phyloP scores from a whole-genome alignment of 352 stramenopile species.

The Aphanomyces cochlioides region DNA sequence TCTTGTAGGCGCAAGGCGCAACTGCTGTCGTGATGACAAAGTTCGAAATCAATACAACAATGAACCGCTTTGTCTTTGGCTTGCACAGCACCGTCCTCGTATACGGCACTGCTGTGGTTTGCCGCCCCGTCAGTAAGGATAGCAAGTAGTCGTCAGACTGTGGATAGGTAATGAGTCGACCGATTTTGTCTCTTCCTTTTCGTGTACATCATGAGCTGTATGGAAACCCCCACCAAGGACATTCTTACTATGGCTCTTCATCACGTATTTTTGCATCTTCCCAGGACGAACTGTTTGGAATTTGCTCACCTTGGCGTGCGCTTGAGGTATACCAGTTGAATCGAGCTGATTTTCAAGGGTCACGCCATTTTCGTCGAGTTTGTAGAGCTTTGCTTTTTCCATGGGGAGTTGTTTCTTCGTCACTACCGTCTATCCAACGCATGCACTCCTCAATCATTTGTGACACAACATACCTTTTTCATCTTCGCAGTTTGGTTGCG shows the following conservation, averaged over 20 bases:
- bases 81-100: constrained; percentile 77
- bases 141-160: constrained; percentile 11
- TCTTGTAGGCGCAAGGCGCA: constrained; percentile 53
- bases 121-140: constrained; percentile 34
- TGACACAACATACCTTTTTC: constrained; percentile 14
- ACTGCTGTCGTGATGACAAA: constrained; percentile 74
- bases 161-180: neutral
- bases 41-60: constrained; percentile 81
- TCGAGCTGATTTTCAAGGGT: neutral
- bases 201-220: neutral
- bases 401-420: neutral
- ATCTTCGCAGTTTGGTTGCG: constrained; percentile 13
- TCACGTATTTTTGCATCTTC: constrained; percentile 22
- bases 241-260: constrained; percentile 1
- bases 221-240: constrained; percentile 28
- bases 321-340: neutral
- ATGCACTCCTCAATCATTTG: no score
- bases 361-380: constrained; percentile 4
- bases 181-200: constrained; percentile 2
- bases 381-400: constrained; percentile 12
- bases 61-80: constrained; percentile 81
- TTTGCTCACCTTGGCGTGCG: neutral
- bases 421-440: neutral
- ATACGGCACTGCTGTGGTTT: constrained; percentile 73
- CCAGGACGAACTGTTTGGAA: constrained; percentile 6